Conservation (phyloP, 306 rosid species). For the Biancaea sappan region DNA sequence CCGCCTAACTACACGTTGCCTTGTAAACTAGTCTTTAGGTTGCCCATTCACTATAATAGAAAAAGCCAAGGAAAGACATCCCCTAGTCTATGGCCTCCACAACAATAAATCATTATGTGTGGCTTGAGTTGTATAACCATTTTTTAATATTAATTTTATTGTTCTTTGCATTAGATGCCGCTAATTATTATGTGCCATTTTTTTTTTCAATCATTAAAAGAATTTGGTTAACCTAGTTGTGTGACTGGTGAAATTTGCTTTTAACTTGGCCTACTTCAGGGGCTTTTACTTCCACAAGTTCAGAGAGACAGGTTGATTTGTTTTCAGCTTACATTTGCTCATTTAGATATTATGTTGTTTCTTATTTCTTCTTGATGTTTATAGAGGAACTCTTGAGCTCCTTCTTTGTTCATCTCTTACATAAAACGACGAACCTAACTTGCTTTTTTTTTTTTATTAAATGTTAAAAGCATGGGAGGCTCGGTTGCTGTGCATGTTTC, state of each 20-base stretch:
- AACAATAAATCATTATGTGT: not conserved
- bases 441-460: not conserved
- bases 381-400: not conserved
- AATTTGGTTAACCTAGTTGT: not conserved
- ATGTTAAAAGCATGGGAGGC: constrained; percentile 83
- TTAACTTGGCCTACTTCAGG: not conserved
- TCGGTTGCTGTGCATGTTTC: constrained; percentile 95
- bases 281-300: too few relatives aligned
- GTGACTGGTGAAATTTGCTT: constrained; percentile 30
- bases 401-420: constrained; percentile 19
- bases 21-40: too few relatives aligned
- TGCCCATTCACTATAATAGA: too few relatives aligned
- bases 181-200: not conserved
- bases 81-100: too few relatives aligned
- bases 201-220: not conserved
- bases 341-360: constrained; percentile 16
- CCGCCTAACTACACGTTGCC: too few relatives aligned
- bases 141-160: not conserved
- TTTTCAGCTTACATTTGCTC: constrained; percentile 27
- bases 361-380: not conserved
- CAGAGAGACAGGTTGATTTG: too few relatives aligned
- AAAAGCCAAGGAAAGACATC: too few relatives aligned
- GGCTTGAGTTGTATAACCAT: not conserved
- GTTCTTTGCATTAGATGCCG: not conserved
- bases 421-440: constrained; percentile 26